Evolutionary conservation across 1,284 basidiomycete genomes (phyloP).

Genomic region (Cryptococcus sp.): DNA sequence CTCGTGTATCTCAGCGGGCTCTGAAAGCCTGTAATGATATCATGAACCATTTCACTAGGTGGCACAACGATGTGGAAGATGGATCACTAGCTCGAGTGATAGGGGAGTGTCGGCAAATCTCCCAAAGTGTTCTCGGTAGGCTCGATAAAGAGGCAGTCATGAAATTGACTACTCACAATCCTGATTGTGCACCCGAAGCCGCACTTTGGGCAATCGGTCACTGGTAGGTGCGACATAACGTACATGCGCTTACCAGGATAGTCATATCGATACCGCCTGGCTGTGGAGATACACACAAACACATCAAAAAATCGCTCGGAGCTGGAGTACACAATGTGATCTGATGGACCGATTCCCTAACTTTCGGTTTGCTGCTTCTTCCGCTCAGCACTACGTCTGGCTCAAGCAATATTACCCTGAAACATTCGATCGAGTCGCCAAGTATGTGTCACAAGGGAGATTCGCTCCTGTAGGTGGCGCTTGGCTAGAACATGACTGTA

Average conservation of each 20-base stretch:
- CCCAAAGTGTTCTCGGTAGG: conserved; percentile 70
- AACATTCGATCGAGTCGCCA: conserved; percentile 73
- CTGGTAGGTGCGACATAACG: conserved; percentile 15
- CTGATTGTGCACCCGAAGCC: not conserved
- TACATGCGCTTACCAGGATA: conserved; percentile 25
- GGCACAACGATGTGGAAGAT: conserved; percentile 58
- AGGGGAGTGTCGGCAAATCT: conserved; percentile 59
- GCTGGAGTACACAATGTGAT: conserved; percentile 81
- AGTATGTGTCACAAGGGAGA: conserved; percentile 66
- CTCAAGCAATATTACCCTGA: conserved; percentile 81
- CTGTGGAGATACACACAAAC: conserved; percentile 89
- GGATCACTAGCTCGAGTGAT: conserved; percentile 20
- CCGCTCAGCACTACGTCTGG: conserved; percentile 95
- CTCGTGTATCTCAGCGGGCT: conserved; percentile 72
- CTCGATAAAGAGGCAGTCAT: conserved; percentile 22
- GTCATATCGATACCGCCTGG: conserved; percentile 76
- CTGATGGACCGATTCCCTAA: conserved; percentile 96
- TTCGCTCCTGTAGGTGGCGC: conserved; percentile 55
- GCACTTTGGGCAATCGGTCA: conserved; percentile 34
- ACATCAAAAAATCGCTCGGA: conserved; percentile 84
- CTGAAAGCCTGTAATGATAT: conserved; percentile 75
- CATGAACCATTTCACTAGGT: conserved; percentile 67
- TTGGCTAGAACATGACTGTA: conserved; percentile 71
- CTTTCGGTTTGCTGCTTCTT: conserved; percentile 82
- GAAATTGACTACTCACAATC: conserved; percentile 8